Evolutionary conservation across 1,284 basidiomycete genomes (phyloP), one percentile per base, ranked within the genome.

Genomic region (Ganoderma lucidum): DNA sequence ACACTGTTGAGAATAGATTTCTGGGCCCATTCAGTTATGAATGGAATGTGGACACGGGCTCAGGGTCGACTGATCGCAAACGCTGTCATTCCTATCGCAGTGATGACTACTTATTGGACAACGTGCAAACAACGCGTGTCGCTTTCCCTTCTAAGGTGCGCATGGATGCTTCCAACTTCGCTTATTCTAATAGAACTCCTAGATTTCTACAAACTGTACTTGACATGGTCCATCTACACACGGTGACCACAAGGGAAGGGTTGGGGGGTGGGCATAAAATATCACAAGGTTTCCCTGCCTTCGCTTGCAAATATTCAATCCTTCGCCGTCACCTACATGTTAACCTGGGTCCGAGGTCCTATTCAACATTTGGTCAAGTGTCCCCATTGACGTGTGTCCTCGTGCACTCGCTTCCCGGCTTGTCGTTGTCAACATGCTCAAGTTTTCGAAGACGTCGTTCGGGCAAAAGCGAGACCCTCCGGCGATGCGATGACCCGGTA

Each of bases 391-490:
- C 35, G n/a, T 39, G 17, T 10, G 3, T 39, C 56, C 37, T 59
- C 56, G 56, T 58, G 56, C 19, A 35, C 9, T 39, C 35, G 37
- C 37, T 59, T 59, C 56, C 37, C 35, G 37, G 56, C 56, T 35
- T 59, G 19, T 53, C 48, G 23, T 28, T 23, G 23, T 28, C 35
- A 39, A 39, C 56, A n/a, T 39, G 56, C 37, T 39, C 19, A 17
- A 17, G 17, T 19, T 59, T n/a, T 59, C 4, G 37, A 10, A 59
- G 56, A 12, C 19, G 10, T 39, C 8, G 55, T 19, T 19, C 55
- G 32, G 32, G 55, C 32, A 58, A 58, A 37, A 23, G 37, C 23
- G 23, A 23, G 23, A 23, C 23, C 23, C 35, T 59, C 32, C 56
- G 35, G 56, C 17, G 19, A 39, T 17, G 32, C 17, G 19, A 39